Evolutionary conservation across 192 early-diverging fungal species (phyloP).

Genomic region (Tieghemiomyces parasiticus): DNA sequence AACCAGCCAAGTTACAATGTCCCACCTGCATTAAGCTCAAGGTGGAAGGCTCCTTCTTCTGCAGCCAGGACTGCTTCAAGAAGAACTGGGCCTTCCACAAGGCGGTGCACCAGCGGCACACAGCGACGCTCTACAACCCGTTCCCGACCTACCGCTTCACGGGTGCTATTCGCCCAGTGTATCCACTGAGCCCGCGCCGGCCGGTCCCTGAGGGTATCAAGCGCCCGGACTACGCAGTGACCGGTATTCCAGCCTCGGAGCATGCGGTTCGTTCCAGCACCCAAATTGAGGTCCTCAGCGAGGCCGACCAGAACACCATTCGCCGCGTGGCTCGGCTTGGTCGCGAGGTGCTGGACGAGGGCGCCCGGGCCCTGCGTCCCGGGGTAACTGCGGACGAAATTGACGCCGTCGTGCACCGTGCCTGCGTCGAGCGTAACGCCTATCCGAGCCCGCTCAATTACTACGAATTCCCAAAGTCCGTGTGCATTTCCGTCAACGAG

Average conservation of each 20-base stretch:
- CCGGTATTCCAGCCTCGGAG: constrained; percentile 38
- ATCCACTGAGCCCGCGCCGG: constrained; percentile 57
- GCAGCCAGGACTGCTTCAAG: constrained; percentile 69
- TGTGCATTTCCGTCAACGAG: constrained; percentile 81
- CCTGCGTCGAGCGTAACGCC: constrained; percentile 72
- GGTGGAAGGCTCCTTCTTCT: constrained; percentile 54
- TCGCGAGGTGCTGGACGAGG: constrained; percentile 86
- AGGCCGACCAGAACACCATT: constrained; percentile 66
- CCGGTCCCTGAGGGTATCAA: constrained; percentile 46
- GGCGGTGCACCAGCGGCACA: constrained; percentile 14
- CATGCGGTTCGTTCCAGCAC: constrained; percentile 43
- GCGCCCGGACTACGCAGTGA: constrained; percentile 55
- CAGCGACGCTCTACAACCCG: constrained; percentile 33
- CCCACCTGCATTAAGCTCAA: constrained; percentile 62
- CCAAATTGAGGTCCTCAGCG: constrained; percentile 49
- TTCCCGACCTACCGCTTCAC: constrained; percentile 45
- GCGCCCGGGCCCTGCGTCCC: constrained; percentile 54
- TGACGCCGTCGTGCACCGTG: constrained; percentile 90
- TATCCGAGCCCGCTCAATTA: constrained; percentile 98
- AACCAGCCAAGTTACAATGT: constrained; percentile 57
- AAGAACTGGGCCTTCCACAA: constrained; percentile 41
- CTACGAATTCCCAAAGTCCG: constrained; percentile 88
- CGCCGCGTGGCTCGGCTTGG: constrained; percentile 59
- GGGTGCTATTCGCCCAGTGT: constrained; percentile 50
- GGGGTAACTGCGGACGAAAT: constrained; percentile 95